phyloP scores from a whole-genome alignment of 2,329 filamentous ascomycete genomes.

The Xylaria sp. region DNA sequence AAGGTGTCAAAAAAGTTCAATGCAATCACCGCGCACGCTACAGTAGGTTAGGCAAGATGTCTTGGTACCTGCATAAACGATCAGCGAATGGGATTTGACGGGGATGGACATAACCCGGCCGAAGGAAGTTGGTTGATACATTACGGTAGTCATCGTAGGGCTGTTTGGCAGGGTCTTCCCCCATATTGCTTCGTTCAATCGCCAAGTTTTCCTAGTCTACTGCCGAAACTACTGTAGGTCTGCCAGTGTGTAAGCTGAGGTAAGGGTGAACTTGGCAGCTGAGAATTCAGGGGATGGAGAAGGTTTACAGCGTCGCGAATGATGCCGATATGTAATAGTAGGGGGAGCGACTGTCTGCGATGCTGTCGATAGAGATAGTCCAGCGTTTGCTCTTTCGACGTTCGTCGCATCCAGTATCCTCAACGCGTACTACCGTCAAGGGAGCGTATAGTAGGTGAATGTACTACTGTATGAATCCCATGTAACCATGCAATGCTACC shows the following conservation, averaged over 20 bases:
- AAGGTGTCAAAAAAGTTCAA: slow-evolving; percentile 5
- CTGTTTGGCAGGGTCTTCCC: too few species aligned
- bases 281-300: not conserved
- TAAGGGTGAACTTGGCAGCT: not conserved
- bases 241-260: not conserved
- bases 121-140: not conserved
- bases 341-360: not conserved
- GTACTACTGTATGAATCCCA: too few species aligned
- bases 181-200: not conserved
- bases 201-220: not conserved
- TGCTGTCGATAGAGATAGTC: not conserved
- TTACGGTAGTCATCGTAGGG: not conserved
- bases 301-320: not conserved
- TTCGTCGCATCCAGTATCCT: too few species aligned
- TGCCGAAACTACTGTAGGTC: not conserved
- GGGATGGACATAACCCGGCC: too few species aligned
- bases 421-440: too few species aligned
- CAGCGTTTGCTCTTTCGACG: too few species aligned
- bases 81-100: not conserved
- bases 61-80: not conserved
- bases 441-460: too few species aligned
- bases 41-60: not conserved
- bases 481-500: not conserved
- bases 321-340: not conserved
- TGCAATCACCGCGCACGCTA: not conserved